A percentile compares a stretch with the other conserved stretches of the same genome.
phyloP scores from a whole-genome alignment of 116 monocot genomes.

The Papilionanthe hybrid region DNA sequence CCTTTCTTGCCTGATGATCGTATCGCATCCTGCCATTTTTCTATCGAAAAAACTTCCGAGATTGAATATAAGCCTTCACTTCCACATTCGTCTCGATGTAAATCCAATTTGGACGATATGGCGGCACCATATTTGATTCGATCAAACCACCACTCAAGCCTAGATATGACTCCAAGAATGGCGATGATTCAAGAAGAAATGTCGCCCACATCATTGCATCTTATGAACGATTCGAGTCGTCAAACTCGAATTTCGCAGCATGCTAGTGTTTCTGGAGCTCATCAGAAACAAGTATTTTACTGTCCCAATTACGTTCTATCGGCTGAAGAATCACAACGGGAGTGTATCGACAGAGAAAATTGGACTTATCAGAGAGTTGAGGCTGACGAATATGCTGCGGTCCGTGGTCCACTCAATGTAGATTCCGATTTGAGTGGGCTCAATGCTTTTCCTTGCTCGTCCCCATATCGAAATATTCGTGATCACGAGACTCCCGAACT shows the following conservation, averaged over 20 bases:
- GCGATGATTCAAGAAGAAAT: background rate
- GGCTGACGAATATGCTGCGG: background rate
- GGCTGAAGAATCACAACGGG: slow-evolving; percentile 1
- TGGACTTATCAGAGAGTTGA: background rate
- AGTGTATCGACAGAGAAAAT: background rate
- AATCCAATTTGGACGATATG: background rate
- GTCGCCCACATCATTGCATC: background rate
- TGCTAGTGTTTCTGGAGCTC: slow-evolving; percentile 2
- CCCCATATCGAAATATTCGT: slow-evolving; percentile 3
- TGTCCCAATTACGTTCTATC: slow-evolving; percentile 15
- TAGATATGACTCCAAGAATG: background rate
- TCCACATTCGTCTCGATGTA: background rate
- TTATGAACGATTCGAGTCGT: background rate
- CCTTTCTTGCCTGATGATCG: background rate
- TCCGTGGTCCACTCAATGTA: background rate
- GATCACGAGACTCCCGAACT: background rate
- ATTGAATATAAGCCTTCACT: background rate
- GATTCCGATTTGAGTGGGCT: slow-evolving; percentile 8
- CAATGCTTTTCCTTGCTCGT: slow-evolving; percentile 51
- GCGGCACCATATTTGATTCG: background rate
- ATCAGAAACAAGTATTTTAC: background rate
- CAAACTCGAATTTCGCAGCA: background rate
- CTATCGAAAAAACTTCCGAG: background rate
- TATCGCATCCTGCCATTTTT: background rate
- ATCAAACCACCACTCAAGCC: background rate